phyloP scores from a whole-genome alignment of 1,284 basidiomycete genomes.

The Irpex sp. region DNA sequence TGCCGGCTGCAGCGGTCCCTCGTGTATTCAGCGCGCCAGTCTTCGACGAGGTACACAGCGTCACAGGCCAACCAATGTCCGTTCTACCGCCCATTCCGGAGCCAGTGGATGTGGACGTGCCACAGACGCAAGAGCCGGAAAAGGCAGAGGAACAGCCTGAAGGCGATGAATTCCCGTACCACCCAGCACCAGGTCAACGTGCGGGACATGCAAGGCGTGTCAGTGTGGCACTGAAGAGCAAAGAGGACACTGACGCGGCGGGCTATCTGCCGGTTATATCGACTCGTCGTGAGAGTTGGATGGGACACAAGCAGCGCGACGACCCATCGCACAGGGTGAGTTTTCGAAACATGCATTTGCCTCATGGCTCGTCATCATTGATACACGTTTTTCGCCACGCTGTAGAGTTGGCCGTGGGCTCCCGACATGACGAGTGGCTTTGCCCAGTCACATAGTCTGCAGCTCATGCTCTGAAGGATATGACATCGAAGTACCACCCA shows the following conservation, averaged over 20 bases:
- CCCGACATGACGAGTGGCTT: conserved; percentile 7
- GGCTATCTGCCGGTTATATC: conserved; percentile 5
- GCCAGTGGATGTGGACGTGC: background rate
- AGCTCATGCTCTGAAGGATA: conserved; percentile 4
- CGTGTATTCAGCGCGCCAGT: conserved; percentile 7
- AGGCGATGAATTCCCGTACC: conserved; percentile 23
- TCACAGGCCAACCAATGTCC: conserved; percentile 7
- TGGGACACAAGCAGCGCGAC: conserved; percentile 15
- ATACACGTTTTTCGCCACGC: conserved; percentile 11
- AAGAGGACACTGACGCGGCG: conserved; percentile 23
- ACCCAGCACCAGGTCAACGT: conserved; percentile 19
- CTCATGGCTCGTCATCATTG: conserved; percentile 7
- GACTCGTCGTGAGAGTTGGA: conserved; percentile 15
- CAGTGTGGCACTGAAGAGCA: conserved; percentile 26
- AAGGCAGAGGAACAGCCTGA: conserved; percentile 1
- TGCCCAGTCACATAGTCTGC: conserved; percentile 4
- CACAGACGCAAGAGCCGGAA: conserved; percentile 8
- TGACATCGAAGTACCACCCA: background rate
- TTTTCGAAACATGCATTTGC: conserved; percentile 7
- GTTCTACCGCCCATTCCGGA: background rate
- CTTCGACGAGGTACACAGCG: conserved; percentile 10
- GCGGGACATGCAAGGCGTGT: conserved; percentile 25
- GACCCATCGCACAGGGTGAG: conserved; percentile 15
- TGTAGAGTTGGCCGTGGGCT: conserved; percentile 18
- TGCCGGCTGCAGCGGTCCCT: conserved; percentile 8